Evolutionary conservation across 139 green algal genomes (phyloP), one percentile per base, ranked within the genome.

Genomic region (Tetratostichococcus sp.): DNA sequence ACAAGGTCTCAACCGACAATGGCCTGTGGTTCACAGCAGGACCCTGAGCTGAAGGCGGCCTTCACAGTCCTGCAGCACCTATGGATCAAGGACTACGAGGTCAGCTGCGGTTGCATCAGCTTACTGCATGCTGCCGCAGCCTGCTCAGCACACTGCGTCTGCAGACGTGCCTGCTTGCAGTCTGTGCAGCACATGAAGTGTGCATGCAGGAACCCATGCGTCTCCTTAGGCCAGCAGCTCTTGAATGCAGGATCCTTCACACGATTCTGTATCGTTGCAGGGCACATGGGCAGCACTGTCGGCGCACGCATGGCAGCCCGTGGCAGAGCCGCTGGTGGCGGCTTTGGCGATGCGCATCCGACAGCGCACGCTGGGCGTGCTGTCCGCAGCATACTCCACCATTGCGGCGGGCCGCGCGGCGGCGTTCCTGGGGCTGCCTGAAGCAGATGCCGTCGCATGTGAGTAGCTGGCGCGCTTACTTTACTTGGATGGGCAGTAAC

Each of bases 11-110:
- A n/a, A n/a, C n/a, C n/a, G n/a, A n/a, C n/a, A n/a, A n/a, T n/a
- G n/a, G n/a, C n/a, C n/a, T n/a, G n/a, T n/a, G n/a, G n/a, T n/a
- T n/a, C n/a, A n/a, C n/a, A 82, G 82, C 73, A 79, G 42, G 82
- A 86, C 57, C 69, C 72, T 32, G 79, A 87, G 79, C 67, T 85
- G n/a, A 71, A 83, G 59, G 83, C 83, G 1, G 79, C 80, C 65
- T 85, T 76, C 72, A 50, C 66, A 26, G 33, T 87, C 67, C 79
- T 87, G 72, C 83, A 85, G 77, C 80, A 76, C 67, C 68, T 35
- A 17, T 85, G 83, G 83, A 82, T 81, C 68, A 65, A 76, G 23
- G 71, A 87, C 31, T 87, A 87, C 65, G 50, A 62, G 50, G 50
- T 62, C 39, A 50, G 39, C n/a, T n/a, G n/a, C n/a, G n/a, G n/a